phyloP scores from a whole-genome alignment of 2,329 filamentous ascomycete genomes.

The Penicillium sp. region DNA sequence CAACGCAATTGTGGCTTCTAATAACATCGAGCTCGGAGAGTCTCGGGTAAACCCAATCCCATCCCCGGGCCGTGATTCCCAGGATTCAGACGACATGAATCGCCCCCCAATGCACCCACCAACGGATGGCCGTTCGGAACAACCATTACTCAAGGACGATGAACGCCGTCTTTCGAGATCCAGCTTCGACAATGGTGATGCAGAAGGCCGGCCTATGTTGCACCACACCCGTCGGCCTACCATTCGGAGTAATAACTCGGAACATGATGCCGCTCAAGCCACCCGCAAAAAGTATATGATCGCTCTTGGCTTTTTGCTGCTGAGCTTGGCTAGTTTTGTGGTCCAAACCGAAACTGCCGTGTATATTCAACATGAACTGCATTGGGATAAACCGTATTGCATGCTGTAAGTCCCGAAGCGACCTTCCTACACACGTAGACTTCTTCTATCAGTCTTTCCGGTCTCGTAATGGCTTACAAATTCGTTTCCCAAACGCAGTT shows the following conservation, averaged over 20 bases:
- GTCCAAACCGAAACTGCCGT: constrained; percentile 94
- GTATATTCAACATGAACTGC: constrained; percentile 87
- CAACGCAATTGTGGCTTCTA: constrained; percentile 34
- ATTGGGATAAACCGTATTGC: constrained; percentile 98
- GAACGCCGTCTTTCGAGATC: constrained; percentile 35
- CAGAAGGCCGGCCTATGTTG: constrained; percentile 40
- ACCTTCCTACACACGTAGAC: constrained; percentile 1
- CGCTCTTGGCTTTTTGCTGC: constrained; percentile 76
- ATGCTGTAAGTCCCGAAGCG: constrained; percentile 71
- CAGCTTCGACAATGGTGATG: constrained; percentile 27
- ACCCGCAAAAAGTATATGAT: constrained; percentile 83
- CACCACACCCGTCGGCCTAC: constrained; percentile 60
- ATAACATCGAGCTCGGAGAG: constrained; percentile 25
- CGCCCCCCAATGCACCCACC: constrained; percentile 51
- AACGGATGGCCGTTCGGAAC: constrained; percentile 50
- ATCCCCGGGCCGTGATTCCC: constrained; percentile 37
- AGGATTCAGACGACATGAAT: constrained; percentile 46
- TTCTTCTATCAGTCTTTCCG: not conserved
- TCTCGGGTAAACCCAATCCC: constrained; percentile 28
- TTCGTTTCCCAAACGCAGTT: constrained; percentile 42
- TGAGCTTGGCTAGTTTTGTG: constrained; percentile 85
- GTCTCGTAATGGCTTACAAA: constrained; percentile 17
- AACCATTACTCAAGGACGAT: constrained; percentile 56
- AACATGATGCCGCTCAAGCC: constrained; percentile 60
- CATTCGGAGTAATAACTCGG: constrained; percentile 77